Evolutionary conservation across 345 rosid genomes (phyloP).

Genomic region (Linum lewisii): DNA sequence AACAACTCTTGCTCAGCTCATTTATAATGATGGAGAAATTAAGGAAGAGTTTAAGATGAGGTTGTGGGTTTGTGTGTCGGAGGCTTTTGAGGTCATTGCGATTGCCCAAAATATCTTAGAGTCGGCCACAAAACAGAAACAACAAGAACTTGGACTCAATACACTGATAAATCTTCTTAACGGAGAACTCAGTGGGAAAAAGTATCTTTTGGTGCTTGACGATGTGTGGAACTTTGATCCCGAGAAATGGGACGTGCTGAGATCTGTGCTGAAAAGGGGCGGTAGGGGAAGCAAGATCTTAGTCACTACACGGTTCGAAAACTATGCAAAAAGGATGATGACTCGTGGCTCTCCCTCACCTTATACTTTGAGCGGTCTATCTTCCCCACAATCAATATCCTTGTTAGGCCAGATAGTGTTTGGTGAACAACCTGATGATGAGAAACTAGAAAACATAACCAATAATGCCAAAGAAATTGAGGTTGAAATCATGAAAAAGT

Average conservation of each 20-base stretch:
- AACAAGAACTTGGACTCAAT: background rate
- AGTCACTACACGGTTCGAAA: background rate
- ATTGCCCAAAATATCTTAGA: background rate
- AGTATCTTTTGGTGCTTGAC: background rate
- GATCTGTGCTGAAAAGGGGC: background rate
- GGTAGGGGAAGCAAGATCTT: background rate
- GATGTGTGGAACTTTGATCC: background rate
- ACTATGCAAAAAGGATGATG: background rate
- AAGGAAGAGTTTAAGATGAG: background rate
- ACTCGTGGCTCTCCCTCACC: background rate
- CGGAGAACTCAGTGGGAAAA: background rate
- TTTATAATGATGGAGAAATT: background rate
- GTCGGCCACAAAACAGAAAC: background rate
- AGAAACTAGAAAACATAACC: background rate
- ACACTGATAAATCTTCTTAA: background rate
- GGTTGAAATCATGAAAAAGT: background rate
- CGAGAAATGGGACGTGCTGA: background rate
- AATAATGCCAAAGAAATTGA: background rate
- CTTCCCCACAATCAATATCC: background rate
- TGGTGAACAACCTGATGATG: background rate
- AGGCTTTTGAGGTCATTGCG: background rate
- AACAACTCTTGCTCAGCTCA: background rate
- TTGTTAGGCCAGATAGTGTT: background rate
- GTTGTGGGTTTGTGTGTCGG: background rate
- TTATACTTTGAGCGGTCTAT: background rate